A percentile compares a stretch with the other conserved stretches of the same genome.
Conservation (phyloP, 192 early-diverging fungal genomes). For the Thamnidium elegans region DNA sequence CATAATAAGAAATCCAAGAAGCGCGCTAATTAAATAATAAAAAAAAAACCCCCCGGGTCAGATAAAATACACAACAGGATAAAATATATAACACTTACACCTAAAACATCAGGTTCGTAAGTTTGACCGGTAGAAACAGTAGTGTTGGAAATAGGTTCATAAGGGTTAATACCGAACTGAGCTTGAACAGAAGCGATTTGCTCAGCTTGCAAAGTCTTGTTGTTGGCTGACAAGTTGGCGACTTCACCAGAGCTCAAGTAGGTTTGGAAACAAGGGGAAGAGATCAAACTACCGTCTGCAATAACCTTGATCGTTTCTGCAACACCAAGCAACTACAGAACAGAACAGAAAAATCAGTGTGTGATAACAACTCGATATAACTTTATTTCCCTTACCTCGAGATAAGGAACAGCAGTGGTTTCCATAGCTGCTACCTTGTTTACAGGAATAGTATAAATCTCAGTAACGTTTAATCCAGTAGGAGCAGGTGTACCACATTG, state of each 20-base stretch:
- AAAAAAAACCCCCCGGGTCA: neutral
- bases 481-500: conserved; percentile 68
- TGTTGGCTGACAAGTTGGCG: conserved; percentile 37
- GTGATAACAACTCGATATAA: too few species aligned
- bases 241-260: conserved; percentile 22
- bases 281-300: conserved; percentile 36
- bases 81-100: conserved; percentile 32
- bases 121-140: conserved; percentile 47
- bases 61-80: neutral
- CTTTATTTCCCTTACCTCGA: conserved; percentile 40
- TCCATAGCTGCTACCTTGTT: conserved; percentile 38
- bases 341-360: neutral
- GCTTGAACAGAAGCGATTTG: conserved; percentile 49
- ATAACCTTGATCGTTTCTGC: conserved; percentile 37
- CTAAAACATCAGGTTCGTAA: conserved; percentile 46
- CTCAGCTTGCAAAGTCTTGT: conserved; percentile 44
- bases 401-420: conserved; percentile 42
- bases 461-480: conserved; percentile 39
- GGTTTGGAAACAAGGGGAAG: conserved; percentile 51
- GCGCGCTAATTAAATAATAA: conserved; percentile 39
- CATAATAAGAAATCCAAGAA: conserved; percentile 59
- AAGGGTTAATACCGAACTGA: conserved; percentile 37
- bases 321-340: conserved; percentile 41
- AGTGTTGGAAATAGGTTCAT: conserved; percentile 37
- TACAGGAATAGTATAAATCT: conserved; percentile 45